phyloP scores from a whole-genome alignment of 371 early-diverging fungal genomes.

The Mucor piriformis region DNA sequence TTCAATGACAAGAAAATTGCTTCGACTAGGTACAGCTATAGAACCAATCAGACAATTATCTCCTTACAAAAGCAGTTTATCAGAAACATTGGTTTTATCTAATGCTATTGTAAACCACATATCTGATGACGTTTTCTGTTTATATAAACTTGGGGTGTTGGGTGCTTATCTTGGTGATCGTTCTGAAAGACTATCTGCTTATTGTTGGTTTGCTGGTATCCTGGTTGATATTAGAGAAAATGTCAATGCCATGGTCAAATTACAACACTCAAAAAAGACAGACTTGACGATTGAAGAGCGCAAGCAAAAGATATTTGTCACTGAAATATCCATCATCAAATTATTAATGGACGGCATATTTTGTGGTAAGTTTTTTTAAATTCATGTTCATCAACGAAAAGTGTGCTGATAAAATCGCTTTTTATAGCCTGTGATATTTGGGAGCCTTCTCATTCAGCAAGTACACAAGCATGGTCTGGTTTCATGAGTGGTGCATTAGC shows the following conservation, averaged over 20 bases:
- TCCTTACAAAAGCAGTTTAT: constrained; percentile 21
- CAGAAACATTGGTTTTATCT: constrained; percentile 8
- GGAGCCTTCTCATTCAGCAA: constrained; percentile 62
- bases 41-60: constrained; percentile 56
- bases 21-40: constrained; percentile 69
- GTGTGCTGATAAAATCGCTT: constrained; percentile 10
- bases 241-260: constrained; percentile 9
- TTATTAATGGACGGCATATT: constrained; percentile 64
- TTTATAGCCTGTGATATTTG: constrained; percentile 70
- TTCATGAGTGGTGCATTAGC: constrained; percentile 68
- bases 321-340: constrained; percentile 57
- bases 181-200: constrained; percentile 54
- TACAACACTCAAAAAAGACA: background rate
- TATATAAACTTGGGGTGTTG: constrained; percentile 71
- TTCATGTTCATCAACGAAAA: background rate
- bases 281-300: background rate
- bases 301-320: constrained; percentile 47
- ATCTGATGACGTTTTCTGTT: constrained; percentile 76
- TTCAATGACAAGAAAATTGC: constrained; percentile 73
- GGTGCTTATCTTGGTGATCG: constrained; percentile 38
- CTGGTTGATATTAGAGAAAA: constrained; percentile 48
- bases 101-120: constrained; percentile 61
- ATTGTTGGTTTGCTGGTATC: constrained; percentile 66
- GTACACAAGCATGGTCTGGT: constrained; percentile 75
- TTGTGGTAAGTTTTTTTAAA: constrained; percentile 57